A percentile compares a stretch with the other conserved stretches of the same genome.
These are phyloP conservation scores for Aureobasidium sp. DNA, from an alignment of 2,329 filamentous ascomycete genomes.

Conservation along the genomic window DNA sequence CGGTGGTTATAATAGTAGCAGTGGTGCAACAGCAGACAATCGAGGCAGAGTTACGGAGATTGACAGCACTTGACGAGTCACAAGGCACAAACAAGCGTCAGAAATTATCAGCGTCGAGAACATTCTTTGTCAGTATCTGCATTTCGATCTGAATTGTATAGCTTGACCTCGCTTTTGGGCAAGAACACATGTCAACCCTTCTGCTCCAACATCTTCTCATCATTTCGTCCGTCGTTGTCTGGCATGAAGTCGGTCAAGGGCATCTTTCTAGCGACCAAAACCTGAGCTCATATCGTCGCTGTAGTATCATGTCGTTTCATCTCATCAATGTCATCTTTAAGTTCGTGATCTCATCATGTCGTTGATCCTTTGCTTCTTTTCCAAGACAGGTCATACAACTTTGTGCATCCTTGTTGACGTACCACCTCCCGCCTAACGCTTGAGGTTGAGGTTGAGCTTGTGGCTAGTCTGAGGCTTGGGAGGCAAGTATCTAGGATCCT, in stretches of 20 bases:
- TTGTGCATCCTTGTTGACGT: not conserved
- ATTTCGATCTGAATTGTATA: not conserved
- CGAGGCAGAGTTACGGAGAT: too few relatives aligned
- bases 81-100: too few relatives aligned
- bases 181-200: not conserved
- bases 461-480: not conserved
- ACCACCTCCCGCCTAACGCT: not conserved
- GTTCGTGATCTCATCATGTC: not conserved
- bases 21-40: too few relatives aligned
- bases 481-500: not conserved
- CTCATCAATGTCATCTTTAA: not conserved
- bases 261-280: not conserved
- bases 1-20: too few relatives aligned
- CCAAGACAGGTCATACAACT: not conserved
- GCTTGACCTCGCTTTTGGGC: too few relatives aligned
- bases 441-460: not conserved
- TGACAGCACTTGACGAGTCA: too few relatives aligned
- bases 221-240: not conserved
- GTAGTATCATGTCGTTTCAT: not conserved
- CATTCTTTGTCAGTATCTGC: not conserved
- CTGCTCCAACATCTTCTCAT: not conserved
- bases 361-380: not conserved
- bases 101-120: too few relatives aligned
- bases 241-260: too few relatives aligned
- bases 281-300: not conserved